phyloP scores from a whole-genome alignment of 2,329 filamentous ascomycete species.

The Ophioceras dolichostomum region DNA sequence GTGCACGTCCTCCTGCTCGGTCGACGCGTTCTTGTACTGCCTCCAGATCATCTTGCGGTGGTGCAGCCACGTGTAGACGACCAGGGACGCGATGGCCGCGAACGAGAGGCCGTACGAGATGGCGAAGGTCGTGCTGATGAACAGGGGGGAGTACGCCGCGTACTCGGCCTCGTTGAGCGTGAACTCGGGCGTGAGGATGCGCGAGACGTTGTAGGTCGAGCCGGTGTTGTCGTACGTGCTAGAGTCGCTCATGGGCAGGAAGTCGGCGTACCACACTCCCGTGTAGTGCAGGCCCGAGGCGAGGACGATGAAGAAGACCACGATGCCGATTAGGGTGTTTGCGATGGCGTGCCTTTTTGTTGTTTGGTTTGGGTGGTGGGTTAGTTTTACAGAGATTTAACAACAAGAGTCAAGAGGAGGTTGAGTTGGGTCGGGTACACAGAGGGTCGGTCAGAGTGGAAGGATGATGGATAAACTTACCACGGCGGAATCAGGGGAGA shows the following conservation, averaged over 20 bases:
- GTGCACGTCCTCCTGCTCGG: conserved; percentile 49
- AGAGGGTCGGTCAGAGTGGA: too few species aligned
- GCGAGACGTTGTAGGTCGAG: conserved; percentile 47
- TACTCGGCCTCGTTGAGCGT: conserved; percentile 54
- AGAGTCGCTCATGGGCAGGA: conserved; percentile 57
- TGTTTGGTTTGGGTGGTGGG: too few species aligned
- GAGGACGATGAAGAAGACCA: conserved; percentile 51
- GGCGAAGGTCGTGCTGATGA: conserved; percentile 60
- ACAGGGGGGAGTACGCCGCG: conserved; percentile 53
- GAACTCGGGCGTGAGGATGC: conserved; percentile 48
- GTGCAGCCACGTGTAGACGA: conserved; percentile 57
- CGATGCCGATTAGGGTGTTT: conserved; percentile 57
- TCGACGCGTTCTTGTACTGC: conserved; percentile 46
- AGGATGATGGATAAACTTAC: conserved; percentile 20
- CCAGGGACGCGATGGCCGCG: conserved; percentile 54
- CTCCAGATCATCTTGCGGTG: conserved; percentile 55
- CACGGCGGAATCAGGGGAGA: conserved; percentile 60
- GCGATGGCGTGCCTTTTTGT: conserved; percentile 56
- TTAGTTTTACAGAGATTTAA: too few species aligned
- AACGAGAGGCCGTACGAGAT: conserved; percentile 61
- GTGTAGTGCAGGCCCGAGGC: conserved; percentile 51
- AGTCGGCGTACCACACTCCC: conserved; percentile 51
- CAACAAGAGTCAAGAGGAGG: not conserved
- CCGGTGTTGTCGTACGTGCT: conserved; percentile 62
- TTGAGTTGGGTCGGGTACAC: not conserved